Evolutionary conservation across 176 grass and related monocot species (phyloP).

Genomic region (Melocanna baccifera): DNA sequence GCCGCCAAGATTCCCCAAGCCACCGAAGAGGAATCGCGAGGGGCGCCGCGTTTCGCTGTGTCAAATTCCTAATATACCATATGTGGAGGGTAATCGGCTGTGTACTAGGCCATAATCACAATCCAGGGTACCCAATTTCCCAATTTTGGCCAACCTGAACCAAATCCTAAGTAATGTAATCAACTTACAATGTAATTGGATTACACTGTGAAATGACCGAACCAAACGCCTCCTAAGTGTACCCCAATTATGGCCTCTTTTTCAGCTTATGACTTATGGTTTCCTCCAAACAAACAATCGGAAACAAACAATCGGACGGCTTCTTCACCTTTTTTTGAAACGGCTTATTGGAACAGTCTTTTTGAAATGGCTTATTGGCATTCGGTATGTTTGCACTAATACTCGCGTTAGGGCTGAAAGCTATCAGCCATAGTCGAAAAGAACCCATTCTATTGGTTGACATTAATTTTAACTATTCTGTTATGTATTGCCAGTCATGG

Average conservation of each 20-base stretch:
- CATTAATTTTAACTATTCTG: background rate
- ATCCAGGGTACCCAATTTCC: background rate
- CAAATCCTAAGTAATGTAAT: background rate
- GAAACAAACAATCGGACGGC: too few species aligned
- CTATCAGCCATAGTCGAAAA: too few species aligned
- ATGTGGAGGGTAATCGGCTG: background rate
- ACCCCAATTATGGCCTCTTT: too few species aligned
- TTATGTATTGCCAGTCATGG: background rate
- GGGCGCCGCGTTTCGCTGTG: background rate
- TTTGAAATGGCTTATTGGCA: too few species aligned
- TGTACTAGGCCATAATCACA: background rate
- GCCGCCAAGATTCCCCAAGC: too few species aligned
- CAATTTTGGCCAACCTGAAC: background rate
- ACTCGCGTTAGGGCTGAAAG: too few species aligned
- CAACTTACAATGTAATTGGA: background rate
- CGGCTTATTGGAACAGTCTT: too few species aligned
- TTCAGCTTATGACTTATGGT: too few species aligned
- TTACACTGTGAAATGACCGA: background rate
- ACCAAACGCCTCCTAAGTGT: background rate
- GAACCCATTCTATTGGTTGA: background rate
- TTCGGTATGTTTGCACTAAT: too few species aligned
- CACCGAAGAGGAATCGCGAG: background rate
- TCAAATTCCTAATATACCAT: background rate
- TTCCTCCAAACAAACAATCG: too few species aligned
- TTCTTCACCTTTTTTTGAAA: too few species aligned